Conservation (phyloP, 2,329 filamentous ascomycete genomes). For the Aspergillus fumigatus region DNA sequence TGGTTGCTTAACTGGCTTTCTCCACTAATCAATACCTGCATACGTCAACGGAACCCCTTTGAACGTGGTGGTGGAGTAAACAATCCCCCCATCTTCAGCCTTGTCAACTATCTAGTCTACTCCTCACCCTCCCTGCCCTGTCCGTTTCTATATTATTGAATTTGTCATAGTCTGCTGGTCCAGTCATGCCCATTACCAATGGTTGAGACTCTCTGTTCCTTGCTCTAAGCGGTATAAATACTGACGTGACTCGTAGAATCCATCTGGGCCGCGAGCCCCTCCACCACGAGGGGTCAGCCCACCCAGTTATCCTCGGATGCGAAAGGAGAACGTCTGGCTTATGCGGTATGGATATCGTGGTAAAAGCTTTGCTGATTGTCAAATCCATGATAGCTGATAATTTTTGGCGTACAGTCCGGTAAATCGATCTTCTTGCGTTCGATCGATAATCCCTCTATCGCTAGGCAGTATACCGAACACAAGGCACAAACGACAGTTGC, state of each 20-base stretch:
- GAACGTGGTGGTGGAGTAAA: constrained; percentile 1
- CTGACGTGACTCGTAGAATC: constrained; percentile 44
- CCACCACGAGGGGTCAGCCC: constrained; percentile 77
- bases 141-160: neutral
- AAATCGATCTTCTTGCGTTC: constrained; percentile 96
- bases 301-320: constrained; percentile 83
- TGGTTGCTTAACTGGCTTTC: neutral
- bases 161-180: constrained; percentile 7
- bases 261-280: constrained; percentile 81
- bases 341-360: constrained; percentile 62
- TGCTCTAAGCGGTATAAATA: neutral
- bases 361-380: neutral
- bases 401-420: constrained; percentile 59
- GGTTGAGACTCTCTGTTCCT: constrained; percentile 23
- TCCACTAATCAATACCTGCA: neutral
- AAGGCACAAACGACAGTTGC: constrained; percentile 86
- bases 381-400: neutral
- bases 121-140: neutral
- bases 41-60: neutral
- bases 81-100: neutral
- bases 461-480: constrained; percentile 89
- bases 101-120: neutral
- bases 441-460: constrained; percentile 80
- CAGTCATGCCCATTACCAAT: constrained; percentile 43
- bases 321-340: constrained; percentile 88